Percentiles rank a stretch among this genome's conserved stretches.
Conservation (phyloP, 441 rosid genomes). For the Erodium chrysanthum region DNA sequence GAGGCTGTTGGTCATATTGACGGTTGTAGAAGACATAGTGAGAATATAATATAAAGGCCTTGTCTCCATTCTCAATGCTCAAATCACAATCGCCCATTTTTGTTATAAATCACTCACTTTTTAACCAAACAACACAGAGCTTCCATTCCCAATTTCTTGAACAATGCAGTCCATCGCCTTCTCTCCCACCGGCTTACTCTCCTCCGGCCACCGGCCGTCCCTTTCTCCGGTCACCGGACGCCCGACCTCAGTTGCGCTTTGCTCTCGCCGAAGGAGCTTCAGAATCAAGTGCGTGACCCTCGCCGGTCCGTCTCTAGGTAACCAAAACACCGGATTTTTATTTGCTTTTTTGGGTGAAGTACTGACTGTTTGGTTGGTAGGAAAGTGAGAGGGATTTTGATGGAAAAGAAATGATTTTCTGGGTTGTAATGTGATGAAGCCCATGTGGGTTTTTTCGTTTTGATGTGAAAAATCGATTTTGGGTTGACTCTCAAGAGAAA, state of each 20-base stretch:
- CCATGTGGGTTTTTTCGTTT: background rate
- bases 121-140: background rate
- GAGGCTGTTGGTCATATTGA: background rate
- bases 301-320: constrained; percentile 31
- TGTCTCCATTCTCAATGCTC: background rate
- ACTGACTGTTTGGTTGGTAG: background rate
- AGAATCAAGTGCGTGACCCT: constrained; percentile 33
- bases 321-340: background rate
- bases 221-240: constrained; percentile 17
- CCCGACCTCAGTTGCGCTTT: background rate
- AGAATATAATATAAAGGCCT: background rate
- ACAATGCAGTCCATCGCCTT: constrained; percentile 32
- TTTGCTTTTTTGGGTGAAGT: background rate
- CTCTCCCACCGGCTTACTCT: constrained; percentile 28
- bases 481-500: background rate
- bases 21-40: background rate
- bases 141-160: background rate
- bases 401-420: background rate
- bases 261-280: background rate
- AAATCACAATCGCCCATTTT: background rate
- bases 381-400: background rate
- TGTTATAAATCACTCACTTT: background rate
- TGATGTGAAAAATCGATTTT: background rate
- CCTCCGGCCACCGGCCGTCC: constrained; percentile 22
- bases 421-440: background rate